Evolutionary conservation across 345 rosid species (phyloP), one percentile per base, ranked within the genome.

Genomic region (Dovyalis caffra): DNA sequence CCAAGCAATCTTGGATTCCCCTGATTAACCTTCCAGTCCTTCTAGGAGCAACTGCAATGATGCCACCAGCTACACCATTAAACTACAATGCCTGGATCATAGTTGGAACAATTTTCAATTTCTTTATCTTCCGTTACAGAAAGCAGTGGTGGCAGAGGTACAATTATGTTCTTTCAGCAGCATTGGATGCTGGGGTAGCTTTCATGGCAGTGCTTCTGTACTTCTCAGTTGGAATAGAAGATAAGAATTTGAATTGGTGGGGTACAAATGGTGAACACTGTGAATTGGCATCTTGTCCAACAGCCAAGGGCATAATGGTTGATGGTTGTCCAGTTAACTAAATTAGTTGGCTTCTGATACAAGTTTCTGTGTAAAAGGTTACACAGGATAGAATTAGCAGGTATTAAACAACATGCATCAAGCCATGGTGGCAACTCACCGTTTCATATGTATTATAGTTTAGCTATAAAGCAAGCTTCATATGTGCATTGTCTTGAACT

Each of bases 121-220:
- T 92, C 70, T 92, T 92, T 74, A 34, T 91, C 67, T 92, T 90
- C 82, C 83, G 90, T 58, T 92, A 91, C 76, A 68, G 83, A 32
- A 92, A 91, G 87, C 77, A 74, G 67, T 90, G 97, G 97, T 92
- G 97, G 97, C 91, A 94, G 80, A 88, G 96, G 83, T 89, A 94
- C 82, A 89, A 92, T 64, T 94, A 92, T 65, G 81, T 90, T 72
- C 94, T 94, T 11, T 94, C 97, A 33, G 97, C 94, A 37, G 95
- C 95, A 1, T 75, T 94, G 57, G 97, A 90, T 37, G 97, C 97
- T 2, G 95, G 98, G 72, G 92, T 91, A 68, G 95, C 93, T 56
- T 92, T 88, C 87, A 92, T 94, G 97, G 91, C 91, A 28, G 89
- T 92, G 70, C 74, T 88, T 35, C 71, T 92, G 79, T 92, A 94